phyloP scores from a whole-genome alignment of 192 early-diverging fungal species.

The Linnemannia schmuckeri region DNA sequence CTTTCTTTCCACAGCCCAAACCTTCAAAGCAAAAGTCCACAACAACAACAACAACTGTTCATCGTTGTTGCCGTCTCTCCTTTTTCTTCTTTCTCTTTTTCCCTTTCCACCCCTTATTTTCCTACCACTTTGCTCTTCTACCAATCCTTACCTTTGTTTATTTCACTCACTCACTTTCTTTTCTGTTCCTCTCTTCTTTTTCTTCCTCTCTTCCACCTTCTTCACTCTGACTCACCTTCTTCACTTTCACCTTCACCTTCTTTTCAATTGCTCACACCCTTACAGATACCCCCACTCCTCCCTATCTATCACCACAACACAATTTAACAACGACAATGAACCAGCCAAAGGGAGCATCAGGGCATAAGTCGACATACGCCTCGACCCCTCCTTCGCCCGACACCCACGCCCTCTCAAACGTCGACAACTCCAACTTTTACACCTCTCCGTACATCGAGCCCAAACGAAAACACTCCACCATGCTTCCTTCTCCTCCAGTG shows the following conservation, averaged over 20 bases:
- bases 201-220: neutral
- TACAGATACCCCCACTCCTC: neutral
- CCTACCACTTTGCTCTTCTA: neutral
- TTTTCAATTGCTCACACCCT: neutral
- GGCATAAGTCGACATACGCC: neutral
- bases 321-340: neutral
- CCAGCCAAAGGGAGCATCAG: conserved; percentile 8
- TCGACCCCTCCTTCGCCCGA: conserved; percentile 27
- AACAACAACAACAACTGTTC: too few species aligned
- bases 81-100: neutral
- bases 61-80: neutral
- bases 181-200: neutral
- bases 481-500: conserved; percentile 28
- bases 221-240: neutral
- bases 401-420: neutral
- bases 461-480: conserved; percentile 14
- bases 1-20: too few species aligned
- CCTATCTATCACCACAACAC: neutral
- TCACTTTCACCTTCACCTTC: neutral
- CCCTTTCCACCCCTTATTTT: neutral
- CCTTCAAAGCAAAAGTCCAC: neutral
- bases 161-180: neutral
- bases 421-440: conserved; percentile 37
- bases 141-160: neutral
- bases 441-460: conserved; percentile 23